Percentiles rank a stretch among this genome's conserved stretches.
Evolutionary conservation across 176 grass and related monocot species (phyloP).

Genomic region (Eremochloa ophiuroides): DNA sequence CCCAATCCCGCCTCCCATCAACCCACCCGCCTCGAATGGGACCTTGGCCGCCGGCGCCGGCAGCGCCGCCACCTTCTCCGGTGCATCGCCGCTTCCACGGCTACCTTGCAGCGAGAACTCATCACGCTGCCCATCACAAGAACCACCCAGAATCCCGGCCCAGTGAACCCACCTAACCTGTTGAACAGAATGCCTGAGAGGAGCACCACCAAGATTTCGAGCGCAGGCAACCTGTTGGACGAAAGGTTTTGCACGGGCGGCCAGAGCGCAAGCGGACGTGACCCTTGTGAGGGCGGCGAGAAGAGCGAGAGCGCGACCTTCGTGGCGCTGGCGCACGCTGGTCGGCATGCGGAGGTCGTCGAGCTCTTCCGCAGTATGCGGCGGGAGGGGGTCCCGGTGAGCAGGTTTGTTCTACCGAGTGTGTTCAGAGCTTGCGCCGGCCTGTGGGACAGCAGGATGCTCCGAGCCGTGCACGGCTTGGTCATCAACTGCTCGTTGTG

Average conservation of each 20-base stretch:
- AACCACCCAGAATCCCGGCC: not conserved
- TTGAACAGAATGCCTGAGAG: constrained; percentile 31
- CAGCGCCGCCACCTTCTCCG: constrained; percentile 1
- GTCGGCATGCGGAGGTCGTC: constrained; percentile 34
- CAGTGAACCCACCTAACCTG: not conserved
- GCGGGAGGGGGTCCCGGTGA: not conserved
- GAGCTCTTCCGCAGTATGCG: constrained; percentile 43
- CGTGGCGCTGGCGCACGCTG: constrained; percentile 37
- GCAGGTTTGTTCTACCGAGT: constrained; percentile 50
- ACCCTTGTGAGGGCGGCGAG: not conserved
- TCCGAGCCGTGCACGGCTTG: constrained; percentile 36
- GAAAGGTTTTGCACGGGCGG: not conserved
- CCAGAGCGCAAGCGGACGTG: not conserved
- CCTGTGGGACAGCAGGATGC: constrained; percentile 18
- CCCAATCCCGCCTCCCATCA: constrained; percentile 5
- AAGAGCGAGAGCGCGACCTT: constrained; percentile 40
- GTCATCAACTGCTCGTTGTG: constrained; percentile 32
- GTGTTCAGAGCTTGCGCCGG: constrained; percentile 40
- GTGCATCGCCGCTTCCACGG: not conserved
- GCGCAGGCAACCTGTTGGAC: not conserved
- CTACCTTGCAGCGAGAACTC: constrained; percentile 11
- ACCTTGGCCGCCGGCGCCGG: not conserved
- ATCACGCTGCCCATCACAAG: not conserved
- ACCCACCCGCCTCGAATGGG: constrained; percentile 15
- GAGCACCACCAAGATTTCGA: not conserved